Conservation (phyloP, 495 filamentous ascomycete species). For the Penicillium paradoxum region DNA sequence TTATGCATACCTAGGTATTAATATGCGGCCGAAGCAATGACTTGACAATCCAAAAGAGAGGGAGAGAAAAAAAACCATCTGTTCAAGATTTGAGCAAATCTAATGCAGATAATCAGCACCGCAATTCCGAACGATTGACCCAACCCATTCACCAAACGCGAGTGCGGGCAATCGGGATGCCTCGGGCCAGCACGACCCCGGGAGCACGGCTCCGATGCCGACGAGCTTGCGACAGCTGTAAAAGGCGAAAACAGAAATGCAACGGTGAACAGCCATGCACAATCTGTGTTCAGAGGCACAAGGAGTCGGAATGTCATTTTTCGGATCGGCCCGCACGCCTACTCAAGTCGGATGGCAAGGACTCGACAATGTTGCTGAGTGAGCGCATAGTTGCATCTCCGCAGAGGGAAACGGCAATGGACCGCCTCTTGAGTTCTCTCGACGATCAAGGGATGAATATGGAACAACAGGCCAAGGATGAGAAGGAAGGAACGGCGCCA, state of each 20-base stretch:
- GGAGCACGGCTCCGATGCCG: conserved; percentile 38
- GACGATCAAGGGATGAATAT: conserved; percentile 34
- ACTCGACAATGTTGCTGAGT: conserved; percentile 39
- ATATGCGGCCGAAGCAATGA: neutral
- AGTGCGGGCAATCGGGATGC: conserved; percentile 22
- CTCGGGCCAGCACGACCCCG: conserved; percentile 31
- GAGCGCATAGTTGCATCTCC: conserved; percentile 31
- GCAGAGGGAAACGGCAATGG: conserved; percentile 39
- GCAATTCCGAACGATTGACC: neutral
- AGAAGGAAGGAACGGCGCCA: conserved; percentile 37
- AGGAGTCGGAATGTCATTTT: conserved; percentile 45
- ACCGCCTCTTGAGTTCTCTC: conserved; percentile 35
- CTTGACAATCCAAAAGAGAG: neutral
- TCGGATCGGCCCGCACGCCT: conserved; percentile 40
- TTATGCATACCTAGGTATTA: no score
- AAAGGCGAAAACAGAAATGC: conserved; percentile 76
- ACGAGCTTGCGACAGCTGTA: conserved; percentile 69
- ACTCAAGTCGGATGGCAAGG: conserved; percentile 30
- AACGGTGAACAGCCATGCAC: conserved; percentile 67
- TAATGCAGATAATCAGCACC: neutral
- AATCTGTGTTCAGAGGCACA: conserved; percentile 56
- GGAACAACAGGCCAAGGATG: conserved; percentile 31
- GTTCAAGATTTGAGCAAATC: neutral
- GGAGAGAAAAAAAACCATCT: no score
- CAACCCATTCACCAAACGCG: neutral